Base-by-base conservation (phyloP, 2,329 filamentous ascomycete genomes). In the Phoma sp. region DNA sequence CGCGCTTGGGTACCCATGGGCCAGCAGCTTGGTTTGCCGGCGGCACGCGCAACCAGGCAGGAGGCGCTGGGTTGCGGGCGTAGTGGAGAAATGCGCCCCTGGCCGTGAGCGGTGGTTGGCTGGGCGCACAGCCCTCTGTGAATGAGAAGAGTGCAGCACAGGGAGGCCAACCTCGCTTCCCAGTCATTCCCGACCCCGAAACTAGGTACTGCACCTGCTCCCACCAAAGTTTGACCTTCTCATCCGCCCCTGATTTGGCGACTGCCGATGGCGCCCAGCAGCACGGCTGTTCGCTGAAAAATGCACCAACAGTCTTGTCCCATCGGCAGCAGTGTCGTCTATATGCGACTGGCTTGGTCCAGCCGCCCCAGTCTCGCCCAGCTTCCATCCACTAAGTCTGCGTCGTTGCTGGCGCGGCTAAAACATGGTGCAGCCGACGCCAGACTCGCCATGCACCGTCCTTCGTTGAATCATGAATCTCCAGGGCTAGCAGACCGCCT, bases 401-500 rank as follows among this genome's bases (percentile, higher is more conserved):
- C 61, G 50, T 50, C 53, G 47, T 51, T 51, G 48, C 52, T 54
- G 59, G 66, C 58, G 68, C 68, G 69, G 70, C 67, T 72, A 72
- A 70, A 69, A 61, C 64, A 62, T 66, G 65, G 62, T 57, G 61
- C 60, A 54, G 58, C 59, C 57, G 58, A 60, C 45, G 47, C 48
- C 53, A 50, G 52, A 56, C 50, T 57, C 53, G 53, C 66, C 38
- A 66, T 69, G 69, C 63, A 61, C 59, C 57, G 45, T 59, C 52
- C 63, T 59, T 64, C 57, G 62, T 68, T 64, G 62, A 66, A 66
- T n/a, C 62, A 60, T 53, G 51, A 54, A 36, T 57, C 42, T 49
- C 37, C 53, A 58, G 58, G 59, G 50, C 67, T 71, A 68, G 61
- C 56, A 67, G 71, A 74, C 69, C 69, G 68, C 69, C 66, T 69